Evolutionary conservation across 2,329 filamentous ascomycete genomes (phyloP).

Genomic region (Aspergillus clavatus): DNA sequence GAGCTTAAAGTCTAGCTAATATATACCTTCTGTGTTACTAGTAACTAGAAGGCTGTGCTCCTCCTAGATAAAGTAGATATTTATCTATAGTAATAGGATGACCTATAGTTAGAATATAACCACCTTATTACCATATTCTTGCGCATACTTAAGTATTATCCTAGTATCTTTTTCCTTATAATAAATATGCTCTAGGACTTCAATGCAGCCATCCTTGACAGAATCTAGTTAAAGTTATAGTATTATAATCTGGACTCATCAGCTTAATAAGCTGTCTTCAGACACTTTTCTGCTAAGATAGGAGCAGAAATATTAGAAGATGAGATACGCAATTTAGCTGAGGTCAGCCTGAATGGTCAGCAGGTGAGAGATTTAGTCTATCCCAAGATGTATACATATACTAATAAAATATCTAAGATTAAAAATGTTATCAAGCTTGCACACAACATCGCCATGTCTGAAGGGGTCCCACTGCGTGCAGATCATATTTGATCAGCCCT

Average conservation of each 20-base stretch:
- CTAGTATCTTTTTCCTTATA: neutral
- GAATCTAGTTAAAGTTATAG: neutral
- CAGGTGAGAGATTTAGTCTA: neutral
- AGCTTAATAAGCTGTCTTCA: neutral
- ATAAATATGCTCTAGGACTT: neutral
- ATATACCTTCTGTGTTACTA: constrained; percentile 2
- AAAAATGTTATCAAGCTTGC: neutral
- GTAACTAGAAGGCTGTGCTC: constrained; percentile 7
- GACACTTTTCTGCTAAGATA: neutral
- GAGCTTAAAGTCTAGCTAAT: constrained; percentile 7
- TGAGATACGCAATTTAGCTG: neutral
- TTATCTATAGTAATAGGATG: neutral
- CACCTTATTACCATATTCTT: neutral
- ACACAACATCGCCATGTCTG: neutral
- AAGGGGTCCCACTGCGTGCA: neutral
- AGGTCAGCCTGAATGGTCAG: neutral
- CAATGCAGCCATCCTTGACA: neutral
- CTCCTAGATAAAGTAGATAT: constrained; percentile 13
- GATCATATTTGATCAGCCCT: neutral
- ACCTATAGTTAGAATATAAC: neutral
- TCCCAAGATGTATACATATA: neutral
- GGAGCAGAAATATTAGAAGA: neutral
- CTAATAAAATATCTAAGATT: neutral
- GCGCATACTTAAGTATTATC: neutral
- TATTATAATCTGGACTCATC: neutral